phyloP scores from a whole-genome alignment of 345 rosid genomes.

The Hirschfeldia incana region DNA sequence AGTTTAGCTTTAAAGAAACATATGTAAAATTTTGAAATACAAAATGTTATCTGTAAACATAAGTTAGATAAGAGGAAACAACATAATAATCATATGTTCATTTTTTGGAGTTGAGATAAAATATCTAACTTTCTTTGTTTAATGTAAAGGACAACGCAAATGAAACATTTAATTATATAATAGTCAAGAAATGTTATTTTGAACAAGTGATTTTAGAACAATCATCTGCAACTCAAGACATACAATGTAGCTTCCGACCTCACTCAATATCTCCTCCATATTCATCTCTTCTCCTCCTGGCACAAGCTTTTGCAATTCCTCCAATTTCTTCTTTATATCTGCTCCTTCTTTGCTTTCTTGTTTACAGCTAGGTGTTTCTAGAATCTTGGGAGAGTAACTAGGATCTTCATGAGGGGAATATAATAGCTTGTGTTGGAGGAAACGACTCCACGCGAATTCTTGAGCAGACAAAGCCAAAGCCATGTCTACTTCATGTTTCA shows the following conservation, averaged over 20 bases:
- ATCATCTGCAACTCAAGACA: slow-evolving; percentile 49
- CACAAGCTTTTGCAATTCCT: slow-evolving; percentile 34
- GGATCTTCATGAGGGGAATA: slow-evolving; percentile 24
- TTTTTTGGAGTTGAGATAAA: background rate
- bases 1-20: background rate
- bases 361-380: slow-evolving; percentile 16
- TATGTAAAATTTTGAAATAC: background rate
- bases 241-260: slow-evolving; percentile 45
- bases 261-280: slow-evolving; percentile 37
- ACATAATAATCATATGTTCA: background rate
- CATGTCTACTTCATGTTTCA: slow-evolving; percentile 48
- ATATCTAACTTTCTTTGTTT: background rate
- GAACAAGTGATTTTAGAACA: slow-evolving; percentile 36
- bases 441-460: slow-evolving; percentile 48
- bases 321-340: slow-evolving; percentile 26
- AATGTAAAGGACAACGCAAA: background rate
- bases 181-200: slow-evolving; percentile 17
- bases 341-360: slow-evolving; percentile 19
- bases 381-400: slow-evolving; percentile 8
- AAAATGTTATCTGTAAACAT: background rate
- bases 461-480: slow-evolving; percentile 45
- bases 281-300: slow-evolving; percentile 49
- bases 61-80: background rate
- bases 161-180: slow-evolving; percentile 1
- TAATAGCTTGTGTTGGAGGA: slow-evolving; percentile 35